Percentiles rank a stretch among this genome's conserved stretches.
These are phyloP conservation scores for Pythium aristosporum DNA, from an alignment of 352 stramenopile genomes.

Conservation along the genomic window DNA sequence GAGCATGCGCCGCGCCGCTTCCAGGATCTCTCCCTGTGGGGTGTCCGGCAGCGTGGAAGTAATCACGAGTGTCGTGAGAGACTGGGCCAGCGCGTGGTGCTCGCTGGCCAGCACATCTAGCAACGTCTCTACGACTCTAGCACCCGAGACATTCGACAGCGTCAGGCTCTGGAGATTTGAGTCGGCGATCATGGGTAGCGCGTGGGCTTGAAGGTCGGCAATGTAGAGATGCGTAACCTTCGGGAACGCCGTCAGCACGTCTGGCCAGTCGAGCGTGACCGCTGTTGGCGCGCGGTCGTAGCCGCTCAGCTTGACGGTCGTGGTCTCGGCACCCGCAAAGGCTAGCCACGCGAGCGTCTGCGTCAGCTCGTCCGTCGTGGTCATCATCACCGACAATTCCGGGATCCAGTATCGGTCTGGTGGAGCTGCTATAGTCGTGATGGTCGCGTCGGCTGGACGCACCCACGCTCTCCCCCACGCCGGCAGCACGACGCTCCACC, in stretches of 20 bases:
- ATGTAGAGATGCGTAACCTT: background rate
- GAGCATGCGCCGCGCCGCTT: background rate
- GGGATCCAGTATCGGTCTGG: background rate
- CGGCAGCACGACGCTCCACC: background rate
- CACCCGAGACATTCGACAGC: no score
- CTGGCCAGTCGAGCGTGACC: background rate
- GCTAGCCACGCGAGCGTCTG: background rate
- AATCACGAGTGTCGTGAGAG: background rate
- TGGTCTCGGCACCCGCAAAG: background rate
- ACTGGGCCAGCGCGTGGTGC: background rate
- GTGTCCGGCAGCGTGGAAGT: background rate
- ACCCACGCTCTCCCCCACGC: background rate
- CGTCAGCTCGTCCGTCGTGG: background rate
- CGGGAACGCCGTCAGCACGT: background rate
- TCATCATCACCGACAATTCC: background rate
- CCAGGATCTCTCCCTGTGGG: background rate
- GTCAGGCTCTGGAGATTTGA: background rate
- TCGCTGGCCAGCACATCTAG: background rate
- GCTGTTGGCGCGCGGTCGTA: no score
- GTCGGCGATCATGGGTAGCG: background rate
- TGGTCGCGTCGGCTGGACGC: background rate
- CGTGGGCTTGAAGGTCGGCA: background rate
- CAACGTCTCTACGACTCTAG: background rate
- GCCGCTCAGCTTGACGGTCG: no score
- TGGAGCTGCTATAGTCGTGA: background rate